Conservation (phyloP, 2,329 filamentous ascomycete species). For the Fusarium brachygibbosum region DNA sequence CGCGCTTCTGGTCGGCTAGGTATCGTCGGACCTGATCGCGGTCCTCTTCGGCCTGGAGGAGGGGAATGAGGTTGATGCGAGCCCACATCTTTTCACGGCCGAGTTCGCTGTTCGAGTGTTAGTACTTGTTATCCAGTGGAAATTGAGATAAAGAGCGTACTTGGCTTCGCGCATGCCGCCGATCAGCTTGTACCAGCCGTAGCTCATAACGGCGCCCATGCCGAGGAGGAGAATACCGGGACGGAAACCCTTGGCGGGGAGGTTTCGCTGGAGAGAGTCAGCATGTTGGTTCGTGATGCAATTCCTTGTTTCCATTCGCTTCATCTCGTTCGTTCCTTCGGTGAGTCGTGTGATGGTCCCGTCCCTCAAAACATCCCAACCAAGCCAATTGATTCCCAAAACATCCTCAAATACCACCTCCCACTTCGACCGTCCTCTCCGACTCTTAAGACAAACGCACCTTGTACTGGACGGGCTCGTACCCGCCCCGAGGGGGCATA, state of each 20-base stretch:
- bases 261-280: conserved; percentile 78
- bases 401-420: not conserved
- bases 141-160: conserved; percentile 65
- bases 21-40: conserved; percentile 91
- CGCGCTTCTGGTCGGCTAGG: conserved; percentile 86
- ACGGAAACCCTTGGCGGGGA: conserved; percentile 90
- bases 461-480: conserved; percentile 97
- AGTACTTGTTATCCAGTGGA: not conserved
- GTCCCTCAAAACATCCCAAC: not conserved
- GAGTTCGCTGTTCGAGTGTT: conserved; percentile 75
- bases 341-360: not conserved
- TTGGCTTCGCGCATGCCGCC: conserved; percentile 90
- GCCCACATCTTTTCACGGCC: conserved; percentile 98
- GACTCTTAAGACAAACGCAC: conserved; percentile 62
- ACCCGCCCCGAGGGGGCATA: conserved; percentile 95
- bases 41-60: conserved; percentile 97
- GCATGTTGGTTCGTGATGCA: not conserved
- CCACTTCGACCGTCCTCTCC: not conserved
- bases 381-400: not conserved
- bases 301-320: not conserved
- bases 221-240: conserved; percentile 83
- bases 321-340: not conserved
- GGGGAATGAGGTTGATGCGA: conserved; percentile 91
- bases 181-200: conserved; percentile 89
- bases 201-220: conserved; percentile 83